These are phyloP conservation scores for Coemansia sp. DNA, from an alignment of 192 early-diverging fungal genomes.

Conservation along the genomic window DNA sequence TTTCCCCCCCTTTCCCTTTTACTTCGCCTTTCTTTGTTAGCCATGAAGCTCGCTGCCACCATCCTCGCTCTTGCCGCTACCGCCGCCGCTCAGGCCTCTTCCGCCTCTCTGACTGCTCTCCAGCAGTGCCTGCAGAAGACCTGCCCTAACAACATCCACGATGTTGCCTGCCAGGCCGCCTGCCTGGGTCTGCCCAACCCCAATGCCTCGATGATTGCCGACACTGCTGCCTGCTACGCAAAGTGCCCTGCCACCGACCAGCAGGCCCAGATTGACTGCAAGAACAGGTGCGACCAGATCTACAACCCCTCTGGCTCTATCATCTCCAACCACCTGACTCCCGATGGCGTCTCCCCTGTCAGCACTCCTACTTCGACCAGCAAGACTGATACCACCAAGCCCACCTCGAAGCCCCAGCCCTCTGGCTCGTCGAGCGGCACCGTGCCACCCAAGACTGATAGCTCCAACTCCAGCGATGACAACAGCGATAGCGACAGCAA, in stretches of 20 bases:
- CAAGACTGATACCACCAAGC: neutral
- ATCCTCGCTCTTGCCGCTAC: conserved; percentile 28
- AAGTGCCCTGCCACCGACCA: conserved; percentile 33
- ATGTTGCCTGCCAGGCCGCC: conserved; percentile 53
- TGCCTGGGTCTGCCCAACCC: conserved; percentile 48
- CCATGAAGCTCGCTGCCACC: conserved; percentile 48
- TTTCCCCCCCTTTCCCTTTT: neutral
- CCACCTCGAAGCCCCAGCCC: neutral
- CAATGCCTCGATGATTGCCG: conserved; percentile 50
- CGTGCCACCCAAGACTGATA: neutral
- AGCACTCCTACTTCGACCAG: neutral
- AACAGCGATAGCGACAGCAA: neutral
- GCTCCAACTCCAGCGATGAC: conserved; percentile 2
- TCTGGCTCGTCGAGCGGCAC: neutral
- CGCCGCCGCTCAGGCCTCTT: conserved; percentile 27
- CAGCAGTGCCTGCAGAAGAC: conserved; percentile 44
- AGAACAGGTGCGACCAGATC: conserved; percentile 31
- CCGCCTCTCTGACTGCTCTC: conserved; percentile 25
- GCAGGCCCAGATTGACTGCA: conserved; percentile 40
- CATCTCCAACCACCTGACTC: conserved; percentile 37
- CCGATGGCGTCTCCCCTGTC: conserved; percentile 23
- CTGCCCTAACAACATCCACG: conserved; percentile 30
- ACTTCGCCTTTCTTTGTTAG: conserved; percentile 1
- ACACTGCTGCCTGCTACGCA: conserved; percentile 42
- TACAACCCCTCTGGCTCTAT: conserved; percentile 46